Evolutionary conservation across 352 stramenopile genomes (phyloP).

Genomic region (Phytopythium helicoides): DNA sequence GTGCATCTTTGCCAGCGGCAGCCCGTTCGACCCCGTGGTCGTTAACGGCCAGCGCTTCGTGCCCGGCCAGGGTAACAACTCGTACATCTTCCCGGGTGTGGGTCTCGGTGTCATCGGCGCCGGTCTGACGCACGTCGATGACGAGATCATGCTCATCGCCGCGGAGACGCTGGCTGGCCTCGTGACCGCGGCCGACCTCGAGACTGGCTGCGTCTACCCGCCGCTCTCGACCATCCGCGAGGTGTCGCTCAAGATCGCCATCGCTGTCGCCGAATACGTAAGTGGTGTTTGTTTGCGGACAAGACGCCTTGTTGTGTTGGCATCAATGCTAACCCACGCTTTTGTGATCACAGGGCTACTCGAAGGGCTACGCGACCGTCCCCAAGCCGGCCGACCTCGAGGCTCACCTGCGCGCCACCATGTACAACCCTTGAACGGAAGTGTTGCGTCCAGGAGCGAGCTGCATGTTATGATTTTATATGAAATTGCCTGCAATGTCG

Average conservation of each 20-base stretch:
- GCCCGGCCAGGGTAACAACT: constrained; percentile 93
- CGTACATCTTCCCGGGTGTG: constrained; percentile 97
- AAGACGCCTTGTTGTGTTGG: constrained; percentile 7
- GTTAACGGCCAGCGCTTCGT: constrained; percentile 85
- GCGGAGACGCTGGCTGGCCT: constrained; percentile 65
- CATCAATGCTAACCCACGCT: background rate
- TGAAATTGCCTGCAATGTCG: too few relatives aligned
- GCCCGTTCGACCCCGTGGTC: constrained; percentile 93
- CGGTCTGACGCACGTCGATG: constrained; percentile 70
- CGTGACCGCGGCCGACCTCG: constrained; percentile 89
- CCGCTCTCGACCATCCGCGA: constrained; percentile 90
- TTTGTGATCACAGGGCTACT: constrained; percentile 41
- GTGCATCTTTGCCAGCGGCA: constrained; percentile 96
- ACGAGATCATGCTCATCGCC: constrained; percentile 83
- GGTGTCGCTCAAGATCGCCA: constrained; percentile 92
- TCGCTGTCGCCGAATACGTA: constrained; percentile 88
- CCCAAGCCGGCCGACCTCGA: constrained; percentile 50
- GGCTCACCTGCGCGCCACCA: constrained; percentile 49
- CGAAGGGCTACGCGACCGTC: constrained; percentile 54
- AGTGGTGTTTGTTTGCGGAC: constrained; percentile 4
- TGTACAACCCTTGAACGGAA: constrained; percentile 69
- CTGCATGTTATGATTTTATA: too few relatives aligned
- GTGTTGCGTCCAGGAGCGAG: too few relatives aligned
- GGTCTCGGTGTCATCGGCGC: constrained; percentile 92
- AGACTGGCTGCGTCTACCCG: constrained; percentile 93